Conservation (phyloP, 1,284 basidiomycete species). For the Boletus putidus region DNA sequence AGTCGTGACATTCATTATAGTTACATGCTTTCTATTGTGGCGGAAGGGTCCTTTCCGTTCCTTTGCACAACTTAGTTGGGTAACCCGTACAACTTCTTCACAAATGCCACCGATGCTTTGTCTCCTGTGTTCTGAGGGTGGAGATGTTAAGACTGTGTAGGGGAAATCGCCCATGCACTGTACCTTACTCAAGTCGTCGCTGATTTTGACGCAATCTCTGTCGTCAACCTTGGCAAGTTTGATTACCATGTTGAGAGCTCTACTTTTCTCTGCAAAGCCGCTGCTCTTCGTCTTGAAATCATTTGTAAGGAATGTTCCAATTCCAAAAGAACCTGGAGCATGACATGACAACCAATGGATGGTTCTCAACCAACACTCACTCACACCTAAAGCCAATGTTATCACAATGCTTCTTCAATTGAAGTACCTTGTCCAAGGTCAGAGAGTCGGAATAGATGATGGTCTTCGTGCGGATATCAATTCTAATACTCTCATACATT, state of each 20-base stretch:
- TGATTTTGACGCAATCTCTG: slow-evolving; percentile 84
- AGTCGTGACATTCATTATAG: not conserved
- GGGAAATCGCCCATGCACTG: slow-evolving; percentile 1
- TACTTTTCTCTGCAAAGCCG: slow-evolving; percentile 61
- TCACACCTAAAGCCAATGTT: slow-evolving; percentile 73
- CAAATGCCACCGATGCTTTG: slow-evolving; percentile 24
- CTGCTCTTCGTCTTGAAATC: slow-evolving; percentile 70
- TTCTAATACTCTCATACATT: slow-evolving; percentile 66
- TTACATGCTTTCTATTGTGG: not conserved
- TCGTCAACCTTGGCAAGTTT: slow-evolving; percentile 78
- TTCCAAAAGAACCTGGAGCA: slow-evolving; percentile 72
- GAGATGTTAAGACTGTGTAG: not conserved
- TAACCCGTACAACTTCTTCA: slow-evolving; percentile 33
- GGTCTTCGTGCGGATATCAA: slow-evolving; percentile 64
- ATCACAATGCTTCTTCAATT: slow-evolving; percentile 69
- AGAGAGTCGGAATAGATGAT: slow-evolving; percentile 86
- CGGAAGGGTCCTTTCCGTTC: not conserved
- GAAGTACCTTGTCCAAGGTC: slow-evolving; percentile 68
- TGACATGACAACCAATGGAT: not conserved
- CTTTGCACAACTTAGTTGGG: slow-evolving; percentile 8
- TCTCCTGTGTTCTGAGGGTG: slow-evolving; percentile 42
- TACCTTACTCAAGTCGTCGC: slow-evolving; percentile 87
- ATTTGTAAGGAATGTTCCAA: slow-evolving; percentile 90
- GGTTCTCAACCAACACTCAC: slow-evolving; percentile 20
- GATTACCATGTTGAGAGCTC: slow-evolving; percentile 90